A percentile compares a stretch with the other conserved stretches of the same genome.
Conservation (phyloP, 768 basidiomycete species). For the Tricholoma saponaceum region DNA sequence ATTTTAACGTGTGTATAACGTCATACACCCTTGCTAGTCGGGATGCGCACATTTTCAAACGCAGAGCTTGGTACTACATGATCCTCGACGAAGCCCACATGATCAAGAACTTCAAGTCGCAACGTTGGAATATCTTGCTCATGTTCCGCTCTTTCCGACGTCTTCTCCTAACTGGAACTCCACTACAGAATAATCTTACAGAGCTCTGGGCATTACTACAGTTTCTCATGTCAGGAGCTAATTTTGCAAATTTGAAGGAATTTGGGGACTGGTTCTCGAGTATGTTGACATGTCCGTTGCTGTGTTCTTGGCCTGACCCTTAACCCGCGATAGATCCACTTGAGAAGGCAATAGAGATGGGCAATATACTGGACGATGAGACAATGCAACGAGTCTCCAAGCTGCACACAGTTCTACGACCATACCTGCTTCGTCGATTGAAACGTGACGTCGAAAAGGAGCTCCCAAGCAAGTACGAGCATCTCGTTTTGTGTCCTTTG, state of each 20-base stretch:
- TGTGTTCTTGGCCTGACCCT: background rate
- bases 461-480: slow-evolving; percentile 90
- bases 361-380: slow-evolving; percentile 71
- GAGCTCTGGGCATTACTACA: slow-evolving; percentile 95
- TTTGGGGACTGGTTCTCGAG: slow-evolving; percentile 97
- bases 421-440: slow-evolving; percentile 91
- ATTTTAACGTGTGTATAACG: slow-evolving; percentile 93
- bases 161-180: slow-evolving; percentile 91
- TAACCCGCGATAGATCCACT: slow-evolving; percentile 63
- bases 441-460: slow-evolving; percentile 98
- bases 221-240: slow-evolving; percentile 86
- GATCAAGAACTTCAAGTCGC: slow-evolving; percentile 96
- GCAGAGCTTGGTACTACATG: slow-evolving; percentile 95
- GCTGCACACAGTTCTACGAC: slow-evolving; percentile 92
- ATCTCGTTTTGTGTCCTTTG: slow-evolving; percentile 81
- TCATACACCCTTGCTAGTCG: slow-evolving; percentile 91
- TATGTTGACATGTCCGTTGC: slow-evolving; percentile 35
- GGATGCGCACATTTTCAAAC: slow-evolving; percentile 87
- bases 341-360: slow-evolving; percentile 91
- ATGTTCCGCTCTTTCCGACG: slow-evolving; percentile 87
- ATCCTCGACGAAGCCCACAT: slow-evolving; percentile 95
- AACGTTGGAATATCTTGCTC: slow-evolving; percentile 88
- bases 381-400: slow-evolving; percentile 81
- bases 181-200: slow-evolving; percentile 92
- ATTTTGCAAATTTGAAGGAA: slow-evolving; percentile 89